Conservation (phyloP, 2,329 filamentous ascomycete genomes). For the Beauveria australis region DNA sequence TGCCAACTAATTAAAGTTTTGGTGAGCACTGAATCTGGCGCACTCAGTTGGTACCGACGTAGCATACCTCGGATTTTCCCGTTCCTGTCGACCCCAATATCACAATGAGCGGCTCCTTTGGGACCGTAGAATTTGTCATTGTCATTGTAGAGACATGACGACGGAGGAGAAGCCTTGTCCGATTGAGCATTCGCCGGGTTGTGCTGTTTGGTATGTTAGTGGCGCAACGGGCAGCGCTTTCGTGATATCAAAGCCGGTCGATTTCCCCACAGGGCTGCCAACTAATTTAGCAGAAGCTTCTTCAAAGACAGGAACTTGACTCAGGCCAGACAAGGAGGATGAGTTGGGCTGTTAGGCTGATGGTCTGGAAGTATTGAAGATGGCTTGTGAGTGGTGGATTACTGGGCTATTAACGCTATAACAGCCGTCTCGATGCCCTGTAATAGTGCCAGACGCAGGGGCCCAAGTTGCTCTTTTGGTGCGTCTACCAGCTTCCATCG, state of each 20-base stretch:
- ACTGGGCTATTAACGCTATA: background rate
- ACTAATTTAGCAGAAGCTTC: background rate
- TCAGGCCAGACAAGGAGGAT: background rate
- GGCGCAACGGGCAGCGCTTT: background rate
- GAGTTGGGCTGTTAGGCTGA: background rate
- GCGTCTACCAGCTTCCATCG: background rate
- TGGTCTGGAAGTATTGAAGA: background rate
- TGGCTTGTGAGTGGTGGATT: background rate
- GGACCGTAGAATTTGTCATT: constrained; percentile 22
- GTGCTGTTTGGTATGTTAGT: background rate
- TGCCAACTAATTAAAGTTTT: constrained; percentile 54
- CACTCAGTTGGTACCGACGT: background rate
- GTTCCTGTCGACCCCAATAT: constrained; percentile 88
- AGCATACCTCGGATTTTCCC: constrained; percentile 76
- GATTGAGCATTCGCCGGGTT: constrained; percentile 5
- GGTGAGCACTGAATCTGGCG: background rate
- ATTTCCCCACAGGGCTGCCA: background rate
- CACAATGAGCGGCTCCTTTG: constrained; percentile 59
- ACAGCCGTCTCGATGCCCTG: background rate
- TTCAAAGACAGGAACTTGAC: background rate
- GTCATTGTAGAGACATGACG: constrained; percentile 34
- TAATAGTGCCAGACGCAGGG: background rate
- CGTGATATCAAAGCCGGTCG: background rate
- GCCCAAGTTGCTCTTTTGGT: background rate
- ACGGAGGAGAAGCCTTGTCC: constrained; percentile 13